Conservation (phyloP, 2,329 filamentous ascomycete genomes). For the Blumeria hordei region DNA sequence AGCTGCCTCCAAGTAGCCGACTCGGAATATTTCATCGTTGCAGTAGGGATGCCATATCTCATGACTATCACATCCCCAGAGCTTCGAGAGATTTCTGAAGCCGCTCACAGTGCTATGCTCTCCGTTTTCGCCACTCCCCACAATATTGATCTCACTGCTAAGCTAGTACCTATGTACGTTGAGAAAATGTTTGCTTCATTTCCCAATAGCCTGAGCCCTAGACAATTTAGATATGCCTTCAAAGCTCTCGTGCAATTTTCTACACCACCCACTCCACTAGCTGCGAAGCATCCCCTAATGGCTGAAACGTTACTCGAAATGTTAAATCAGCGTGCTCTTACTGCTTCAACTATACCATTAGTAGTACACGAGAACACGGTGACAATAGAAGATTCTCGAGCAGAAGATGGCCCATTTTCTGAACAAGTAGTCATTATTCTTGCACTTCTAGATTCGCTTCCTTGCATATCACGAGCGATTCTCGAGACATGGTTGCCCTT, state of each 20-base stretch:
- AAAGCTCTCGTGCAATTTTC: conserved; percentile 42
- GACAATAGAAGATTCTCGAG: conserved; percentile 12
- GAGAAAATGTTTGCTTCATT: conserved; percentile 43
- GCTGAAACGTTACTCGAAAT: conserved; percentile 41
- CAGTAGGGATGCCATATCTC: conserved; percentile 39
- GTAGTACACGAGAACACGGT: conserved; percentile 9
- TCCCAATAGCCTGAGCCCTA: conserved; percentile 35
- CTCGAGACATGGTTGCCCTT: conserved; percentile 44
- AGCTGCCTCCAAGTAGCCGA: conserved; percentile 28
- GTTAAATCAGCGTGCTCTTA: conserved; percentile 30
- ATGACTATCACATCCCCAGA: conserved; percentile 17
- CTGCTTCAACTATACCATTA: conserved; percentile 25
- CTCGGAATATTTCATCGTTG: conserved; percentile 35
- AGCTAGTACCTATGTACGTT: conserved; percentile 42
- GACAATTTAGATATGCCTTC: conserved; percentile 48
- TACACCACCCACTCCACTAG: conserved; percentile 36
- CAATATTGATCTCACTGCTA: conserved; percentile 33
- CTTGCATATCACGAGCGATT: conserved; percentile 30
- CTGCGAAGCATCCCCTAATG: conserved; percentile 35
- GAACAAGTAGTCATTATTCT: conserved; percentile 40
- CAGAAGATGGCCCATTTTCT: conserved; percentile 18
- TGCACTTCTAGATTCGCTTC: conserved; percentile 39
- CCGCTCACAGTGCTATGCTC: conserved; percentile 44
- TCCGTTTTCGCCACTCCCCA: conserved; percentile 43
- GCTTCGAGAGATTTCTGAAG: conserved; percentile 44